Conservation (phyloP, 2,329 filamentous ascomycete genomes). For the Xylaria arbuscula region DNA sequence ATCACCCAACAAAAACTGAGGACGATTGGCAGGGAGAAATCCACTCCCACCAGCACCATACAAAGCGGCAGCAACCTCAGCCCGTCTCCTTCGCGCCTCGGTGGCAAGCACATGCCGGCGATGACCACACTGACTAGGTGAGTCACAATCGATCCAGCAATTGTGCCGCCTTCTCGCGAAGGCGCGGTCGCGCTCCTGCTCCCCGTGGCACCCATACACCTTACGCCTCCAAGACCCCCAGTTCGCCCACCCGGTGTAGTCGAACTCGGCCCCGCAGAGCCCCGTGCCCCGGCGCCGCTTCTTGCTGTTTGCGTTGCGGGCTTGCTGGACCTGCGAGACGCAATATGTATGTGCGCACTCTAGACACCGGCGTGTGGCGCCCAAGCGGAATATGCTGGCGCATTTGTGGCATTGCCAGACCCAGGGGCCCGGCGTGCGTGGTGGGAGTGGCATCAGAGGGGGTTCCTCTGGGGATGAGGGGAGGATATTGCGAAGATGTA, state of each 20-base stretch:
- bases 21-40: not conserved
- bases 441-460: conserved; percentile 45
- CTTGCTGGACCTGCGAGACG: conserved; percentile 19
- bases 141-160: conserved; percentile 51
- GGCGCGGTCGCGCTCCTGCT: conserved; percentile 38
- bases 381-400: conserved; percentile 46
- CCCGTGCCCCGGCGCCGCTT: conserved; percentile 38
- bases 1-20: conserved; percentile 40
- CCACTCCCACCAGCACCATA: conserved; percentile 38
- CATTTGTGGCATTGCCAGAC: conserved; percentile 54
- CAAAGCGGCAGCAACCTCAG: not conserved
- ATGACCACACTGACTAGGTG: conserved; percentile 57
- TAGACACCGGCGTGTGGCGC: no score
- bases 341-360: conserved; percentile 43
- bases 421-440: conserved; percentile 46
- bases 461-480: conserved; percentile 42
- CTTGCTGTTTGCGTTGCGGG: conserved; percentile 19
- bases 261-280: conserved; percentile 47
- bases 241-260: conserved; percentile 48
- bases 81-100: conserved; percentile 52
- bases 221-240: conserved; percentile 50
- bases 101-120: conserved; percentile 56
- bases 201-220: conserved; percentile 48
- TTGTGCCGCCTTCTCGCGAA: conserved; percentile 41
- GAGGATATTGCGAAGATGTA: conserved; percentile 47